Conservation (phyloP, 257 asterid genomes). For the Mentha longifolia region DNA sequence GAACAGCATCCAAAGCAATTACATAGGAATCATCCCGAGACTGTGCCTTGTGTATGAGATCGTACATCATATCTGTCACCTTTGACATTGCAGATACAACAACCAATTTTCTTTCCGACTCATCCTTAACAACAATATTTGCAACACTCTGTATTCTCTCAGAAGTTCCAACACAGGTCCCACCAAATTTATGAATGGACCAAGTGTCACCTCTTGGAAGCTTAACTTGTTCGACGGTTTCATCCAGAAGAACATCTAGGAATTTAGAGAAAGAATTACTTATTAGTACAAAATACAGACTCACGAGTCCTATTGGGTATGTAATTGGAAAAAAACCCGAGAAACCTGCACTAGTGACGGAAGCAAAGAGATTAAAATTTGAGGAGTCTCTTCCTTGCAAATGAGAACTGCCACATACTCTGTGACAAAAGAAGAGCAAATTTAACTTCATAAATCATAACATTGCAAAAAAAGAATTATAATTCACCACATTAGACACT, state of each 20-base stretch:
- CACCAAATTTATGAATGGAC: constrained; percentile 97
- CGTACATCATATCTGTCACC: constrained; percentile 98
- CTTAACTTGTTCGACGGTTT: constrained; percentile 53
- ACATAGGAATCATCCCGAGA: constrained; percentile 73
- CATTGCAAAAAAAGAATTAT: background rate
- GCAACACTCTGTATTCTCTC: constrained; percentile 90
- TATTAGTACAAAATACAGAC: constrained; percentile 9
- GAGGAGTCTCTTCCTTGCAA: constrained; percentile 47
- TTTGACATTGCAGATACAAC: constrained; percentile 98
- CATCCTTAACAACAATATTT: constrained; percentile 70
- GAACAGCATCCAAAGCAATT: constrained; percentile 70
- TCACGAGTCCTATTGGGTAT: constrained; percentile 6
- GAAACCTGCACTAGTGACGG: constrained; percentile 71
- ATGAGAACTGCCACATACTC: constrained; percentile 47
- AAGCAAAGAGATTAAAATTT: constrained; percentile 49
- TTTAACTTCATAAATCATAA: too few species aligned
- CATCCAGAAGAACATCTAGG: constrained; percentile 57
- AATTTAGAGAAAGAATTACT: constrained; percentile 20
- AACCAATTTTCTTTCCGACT: constrained; percentile 76
- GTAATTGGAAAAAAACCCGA: constrained; percentile 1
- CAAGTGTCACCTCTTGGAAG: constrained; percentile 87
- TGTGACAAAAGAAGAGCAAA: constrained; percentile 39
- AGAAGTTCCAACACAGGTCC: constrained; percentile 93
- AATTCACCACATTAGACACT: background rate
- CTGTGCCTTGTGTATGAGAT: constrained; percentile 83